Evolutionary conservation across 2,329 filamentous ascomycete genomes (phyloP).

Genomic region (Diplocarpon mali): DNA sequence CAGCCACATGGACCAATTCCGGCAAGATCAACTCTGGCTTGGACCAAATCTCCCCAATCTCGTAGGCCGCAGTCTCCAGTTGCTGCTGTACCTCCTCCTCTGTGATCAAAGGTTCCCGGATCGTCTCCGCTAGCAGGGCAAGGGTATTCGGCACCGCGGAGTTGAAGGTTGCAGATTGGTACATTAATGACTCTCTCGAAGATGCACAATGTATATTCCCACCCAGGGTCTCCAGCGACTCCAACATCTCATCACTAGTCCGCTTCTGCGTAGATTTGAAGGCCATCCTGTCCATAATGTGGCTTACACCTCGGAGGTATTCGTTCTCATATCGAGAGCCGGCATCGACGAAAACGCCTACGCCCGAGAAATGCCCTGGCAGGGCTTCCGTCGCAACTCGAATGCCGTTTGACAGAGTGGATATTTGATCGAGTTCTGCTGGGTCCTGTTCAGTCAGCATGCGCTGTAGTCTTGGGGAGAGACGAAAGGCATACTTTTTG

Average conservation of each 20-base stretch:
- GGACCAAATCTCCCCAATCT: conserved; percentile 94
- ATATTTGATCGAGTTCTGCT: conserved; percentile 76
- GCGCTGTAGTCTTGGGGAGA: neutral
- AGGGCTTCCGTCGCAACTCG: conserved; percentile 91
- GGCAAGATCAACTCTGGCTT: conserved; percentile 94
- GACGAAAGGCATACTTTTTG: conserved; percentile 23
- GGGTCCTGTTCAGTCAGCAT: conserved; percentile 51
- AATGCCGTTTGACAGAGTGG: conserved; percentile 81
- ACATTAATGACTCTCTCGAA: conserved; percentile 93
- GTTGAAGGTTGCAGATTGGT: conserved; percentile 97
- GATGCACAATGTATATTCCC: conserved; percentile 97
- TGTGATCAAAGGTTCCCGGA: conserved; percentile 74
- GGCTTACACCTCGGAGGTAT: conserved; percentile 76
- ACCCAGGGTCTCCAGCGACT: conserved; percentile 76
- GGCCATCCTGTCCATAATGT: conserved; percentile 89
- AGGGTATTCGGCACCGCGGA: conserved; percentile 74
- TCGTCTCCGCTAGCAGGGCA: conserved; percentile 82
- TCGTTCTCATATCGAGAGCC: conserved; percentile 89
- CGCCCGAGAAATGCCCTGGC: conserved; percentile 86
- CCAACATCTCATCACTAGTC: conserved; percentile 74
- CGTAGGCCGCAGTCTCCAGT: conserved; percentile 83
- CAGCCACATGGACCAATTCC: conserved; percentile 89
- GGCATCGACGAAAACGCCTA: conserved; percentile 92
- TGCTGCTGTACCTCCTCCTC: conserved; percentile 81
- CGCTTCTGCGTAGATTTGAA: conserved; percentile 77